Evolutionary conservation across 331 rosid species (phyloP), one percentile per base, ranked within the genome.

Genomic region (Rosa hybrid): DNA sequence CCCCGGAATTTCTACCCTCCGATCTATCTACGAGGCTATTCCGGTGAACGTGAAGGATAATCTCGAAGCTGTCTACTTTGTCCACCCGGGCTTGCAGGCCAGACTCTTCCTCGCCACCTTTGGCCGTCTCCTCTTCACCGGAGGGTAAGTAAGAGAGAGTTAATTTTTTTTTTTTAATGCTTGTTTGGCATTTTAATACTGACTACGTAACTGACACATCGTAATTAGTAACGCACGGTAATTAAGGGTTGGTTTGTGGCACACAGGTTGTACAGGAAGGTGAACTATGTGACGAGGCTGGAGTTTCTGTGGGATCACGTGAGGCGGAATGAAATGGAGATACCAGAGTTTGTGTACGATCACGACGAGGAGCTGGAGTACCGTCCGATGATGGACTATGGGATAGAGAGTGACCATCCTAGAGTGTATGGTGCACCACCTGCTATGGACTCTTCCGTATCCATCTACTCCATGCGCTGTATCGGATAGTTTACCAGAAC

Each of bases 271-370:
- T 75, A 82, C 65, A 57, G 27, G 77, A 88, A 88, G 77, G 68
- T 88, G 34, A 80, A 84, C 42, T 86, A 80, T 63, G 87, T 84
- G 81, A 80, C n/a, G 54, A 65, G 90, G 77, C 18, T 88, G 71
- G 85, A 86, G 81, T 88, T 84, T 80, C 82, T 88, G 5, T 88
- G 91, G 91, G 81, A 80, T 16, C 78, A 80, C 18, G 84, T 88
- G 78, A 80, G 78, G 72, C 84, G 89, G 79, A 86, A 72, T 4
- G 87, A 86, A 77, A 81, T 88, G 56, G 90, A 84, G 70, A 34
- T 88, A 21, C 91, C 91, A 25, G 78, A 77, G 6, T 86, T 82
- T 17, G 91, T 82, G 72, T 69, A 71, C 7, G 87, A 82, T 13
- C 78, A 82, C 16, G 88, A 88, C 30, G 79, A 80, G 73, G 79